Evolutionary conservation across 2,329 filamentous ascomycete species (phyloP).

Genomic region (Verticillium nubilum): DNA sequence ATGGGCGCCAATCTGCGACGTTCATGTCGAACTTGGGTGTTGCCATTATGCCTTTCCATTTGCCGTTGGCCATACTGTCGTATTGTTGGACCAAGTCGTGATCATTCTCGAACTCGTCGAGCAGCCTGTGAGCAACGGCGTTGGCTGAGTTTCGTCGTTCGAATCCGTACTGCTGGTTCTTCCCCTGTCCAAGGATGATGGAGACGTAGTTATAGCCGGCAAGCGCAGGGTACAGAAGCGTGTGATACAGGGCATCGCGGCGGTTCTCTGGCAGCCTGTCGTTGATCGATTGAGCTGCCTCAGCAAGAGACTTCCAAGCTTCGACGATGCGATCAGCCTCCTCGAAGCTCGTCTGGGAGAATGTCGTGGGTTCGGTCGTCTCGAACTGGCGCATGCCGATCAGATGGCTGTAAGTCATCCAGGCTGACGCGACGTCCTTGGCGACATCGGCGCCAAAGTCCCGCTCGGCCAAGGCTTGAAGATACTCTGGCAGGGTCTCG

Average conservation of each 20-base stretch:
- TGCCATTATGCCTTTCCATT: constrained; percentile 46
- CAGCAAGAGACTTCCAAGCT: constrained; percentile 45
- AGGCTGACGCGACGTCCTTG: constrained; percentile 40
- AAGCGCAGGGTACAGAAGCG: constrained; percentile 54
- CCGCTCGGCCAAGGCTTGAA: constrained; percentile 44
- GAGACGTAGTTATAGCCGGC: constrained; percentile 52
- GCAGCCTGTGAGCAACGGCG: constrained; percentile 30
- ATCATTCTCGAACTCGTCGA: constrained; percentile 38
- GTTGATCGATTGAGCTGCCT: constrained; percentile 39
- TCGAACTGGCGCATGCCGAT: constrained; percentile 55
- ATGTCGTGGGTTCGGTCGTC: constrained; percentile 51
- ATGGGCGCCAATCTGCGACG: constrained; percentile 18
- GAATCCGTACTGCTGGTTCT: constrained; percentile 44
- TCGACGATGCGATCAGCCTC: constrained; percentile 54
- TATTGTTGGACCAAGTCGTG: constrained; percentile 37
- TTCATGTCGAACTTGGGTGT: constrained; percentile 40
- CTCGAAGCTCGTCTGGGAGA: constrained; percentile 58
- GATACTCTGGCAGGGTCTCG: constrained; percentile 39
- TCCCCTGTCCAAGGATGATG: constrained; percentile 42
- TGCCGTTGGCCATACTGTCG: constrained; percentile 38
- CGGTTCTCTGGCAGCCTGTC: constrained; percentile 31
- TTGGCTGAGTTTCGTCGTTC: constrained; percentile 53
- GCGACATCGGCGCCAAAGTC: constrained; percentile 48
- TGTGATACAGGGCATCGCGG: constrained; percentile 52
- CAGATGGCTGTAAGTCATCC: constrained; percentile 43